These are phyloP conservation scores for Trichoderma asperellum DNA, from an alignment of 2,329 filamentous ascomycete genomes.

Conservation along the genomic window DNA sequence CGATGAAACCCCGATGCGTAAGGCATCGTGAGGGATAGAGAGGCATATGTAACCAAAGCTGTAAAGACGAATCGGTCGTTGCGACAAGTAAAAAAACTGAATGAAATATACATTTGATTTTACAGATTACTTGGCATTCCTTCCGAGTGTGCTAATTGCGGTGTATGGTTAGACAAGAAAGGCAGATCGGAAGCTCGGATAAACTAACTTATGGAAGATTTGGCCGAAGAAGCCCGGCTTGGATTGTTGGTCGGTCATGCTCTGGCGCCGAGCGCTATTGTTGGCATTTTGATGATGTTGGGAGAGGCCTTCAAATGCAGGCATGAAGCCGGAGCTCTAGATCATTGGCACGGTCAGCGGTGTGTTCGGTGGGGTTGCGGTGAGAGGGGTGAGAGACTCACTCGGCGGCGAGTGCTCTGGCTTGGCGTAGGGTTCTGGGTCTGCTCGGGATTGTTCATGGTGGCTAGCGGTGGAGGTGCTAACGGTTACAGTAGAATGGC, in stretches of 20 bases:
- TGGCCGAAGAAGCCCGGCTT: slow-evolving; percentile 55
- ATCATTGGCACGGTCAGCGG: background rate
- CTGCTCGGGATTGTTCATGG: slow-evolving; percentile 33
- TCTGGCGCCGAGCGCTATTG: slow-evolving; percentile 55
- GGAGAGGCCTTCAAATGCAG: slow-evolving; percentile 55
- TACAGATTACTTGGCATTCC: slow-evolving; percentile 26
- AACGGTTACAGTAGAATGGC: background rate
- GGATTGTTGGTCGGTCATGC: slow-evolving; percentile 58
- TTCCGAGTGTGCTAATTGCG: slow-evolving; percentile 23
- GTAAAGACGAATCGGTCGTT: background rate
- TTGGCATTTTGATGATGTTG: slow-evolving; percentile 54
- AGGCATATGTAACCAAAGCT: background rate
- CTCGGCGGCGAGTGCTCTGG: slow-evolving; percentile 39
- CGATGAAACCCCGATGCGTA: background rate
- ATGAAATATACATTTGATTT: background rate
- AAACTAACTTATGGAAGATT: slow-evolving; percentile 61
- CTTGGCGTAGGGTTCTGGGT: slow-evolving; percentile 32
- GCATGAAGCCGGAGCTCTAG: slow-evolving; percentile 53
- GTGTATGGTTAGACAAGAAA: slow-evolving; percentile 7
- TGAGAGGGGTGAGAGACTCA: slow-evolving; percentile 25
- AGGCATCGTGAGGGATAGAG: background rate
- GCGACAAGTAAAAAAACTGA: background rate
- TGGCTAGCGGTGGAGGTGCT: background rate
- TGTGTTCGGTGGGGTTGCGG: background rate
- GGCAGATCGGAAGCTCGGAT: background rate